Conservation (phyloP, 305 asterid species). For the Ilex paraguariensis region DNA sequence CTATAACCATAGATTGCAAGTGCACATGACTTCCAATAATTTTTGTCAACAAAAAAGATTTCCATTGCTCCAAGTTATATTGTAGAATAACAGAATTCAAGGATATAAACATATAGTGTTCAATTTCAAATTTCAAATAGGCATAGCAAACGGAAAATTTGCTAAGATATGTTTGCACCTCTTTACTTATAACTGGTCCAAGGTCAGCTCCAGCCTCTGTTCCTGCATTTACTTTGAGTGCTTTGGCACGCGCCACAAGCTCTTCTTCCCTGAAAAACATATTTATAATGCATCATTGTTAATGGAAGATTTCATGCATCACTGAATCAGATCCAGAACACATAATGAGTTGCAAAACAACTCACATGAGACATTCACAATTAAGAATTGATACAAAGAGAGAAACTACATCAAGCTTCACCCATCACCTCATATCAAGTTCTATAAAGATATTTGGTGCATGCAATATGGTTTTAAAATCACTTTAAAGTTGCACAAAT, state of each 20-base stretch:
- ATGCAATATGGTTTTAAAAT: too few relatives aligned
- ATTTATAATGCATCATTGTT: background rate
- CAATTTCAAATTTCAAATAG: slow-evolving; percentile 1
- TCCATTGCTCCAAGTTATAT: too few relatives aligned
- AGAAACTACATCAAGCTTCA: too few relatives aligned
- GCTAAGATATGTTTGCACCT: slow-evolving; percentile 20
- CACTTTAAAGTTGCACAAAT: too few relatives aligned
- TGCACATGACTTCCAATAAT: background rate
- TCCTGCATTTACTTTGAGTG: slow-evolving; percentile 26
- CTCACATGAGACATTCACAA: too few relatives aligned
- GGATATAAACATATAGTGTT: background rate
- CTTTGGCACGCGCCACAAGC: slow-evolving; percentile 23
- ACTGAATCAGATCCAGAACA: background rate
- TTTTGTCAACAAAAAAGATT: background rate
- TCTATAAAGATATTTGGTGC: too few relatives aligned
- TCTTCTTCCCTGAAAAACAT: slow-evolving; percentile 20
- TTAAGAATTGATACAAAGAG: too few relatives aligned
- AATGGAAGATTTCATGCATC: background rate
- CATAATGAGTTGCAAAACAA: background rate
- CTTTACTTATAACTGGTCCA: slow-evolving; percentile 41
- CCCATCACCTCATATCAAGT: too few relatives aligned
- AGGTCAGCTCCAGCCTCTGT: slow-evolving; percentile 35
- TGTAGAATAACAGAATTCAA: too few relatives aligned
- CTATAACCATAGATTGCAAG: too few relatives aligned
- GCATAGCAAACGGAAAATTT: background rate